Evolutionary conservation across 1,284 basidiomycete species (phyloP), one percentile per base, ranked within the genome.

Genomic region (Malassezia yamatoensis): DNA sequence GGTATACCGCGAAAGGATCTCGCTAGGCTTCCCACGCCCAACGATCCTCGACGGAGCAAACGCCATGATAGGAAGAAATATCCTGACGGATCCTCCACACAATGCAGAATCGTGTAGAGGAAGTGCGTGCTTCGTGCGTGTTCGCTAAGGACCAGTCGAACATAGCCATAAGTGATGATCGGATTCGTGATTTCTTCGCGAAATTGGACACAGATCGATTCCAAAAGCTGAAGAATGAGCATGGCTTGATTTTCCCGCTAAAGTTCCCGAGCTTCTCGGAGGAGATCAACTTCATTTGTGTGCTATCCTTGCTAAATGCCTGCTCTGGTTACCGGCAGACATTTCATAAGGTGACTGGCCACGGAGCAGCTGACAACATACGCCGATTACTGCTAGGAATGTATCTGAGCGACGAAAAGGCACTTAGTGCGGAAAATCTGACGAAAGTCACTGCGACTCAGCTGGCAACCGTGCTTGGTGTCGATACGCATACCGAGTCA

Each of bases 401-500:
- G 42, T 73, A 68, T 44, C 53, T 73, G 24, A 49, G 61, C 0
- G 58, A 64, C 13, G 53, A 51, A 9, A 62, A 61, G 0, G 40
- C 51, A 9, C 46, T 71, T 15, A 62, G 53, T 20, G 61, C 64
- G 3, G 36, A 60, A 15, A 64, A 61, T 0, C 57, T 73, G 44
- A 40, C 4, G 2, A 37, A 7, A 8, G 51, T 71, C 34, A 53
- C 42, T 2, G 49, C 63, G 18, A 49, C 49, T 1, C 56, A 49
- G 18, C 56, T 73, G 8, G 64, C 67, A 3, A 62, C 62, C 16
- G 16, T 68, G 8, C 20, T 68, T 6, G 60, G 64, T 3, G 66
- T 71, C 6, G 55, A 61, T 34, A 56, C 67, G 16, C 67, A 69
- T 67, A 74, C 81, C 40, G 89, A 93, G 75, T 78, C 78, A 52